phyloP scores from a whole-genome alignment of 305 asterid species.

The Solanum aculeatissimum region DNA sequence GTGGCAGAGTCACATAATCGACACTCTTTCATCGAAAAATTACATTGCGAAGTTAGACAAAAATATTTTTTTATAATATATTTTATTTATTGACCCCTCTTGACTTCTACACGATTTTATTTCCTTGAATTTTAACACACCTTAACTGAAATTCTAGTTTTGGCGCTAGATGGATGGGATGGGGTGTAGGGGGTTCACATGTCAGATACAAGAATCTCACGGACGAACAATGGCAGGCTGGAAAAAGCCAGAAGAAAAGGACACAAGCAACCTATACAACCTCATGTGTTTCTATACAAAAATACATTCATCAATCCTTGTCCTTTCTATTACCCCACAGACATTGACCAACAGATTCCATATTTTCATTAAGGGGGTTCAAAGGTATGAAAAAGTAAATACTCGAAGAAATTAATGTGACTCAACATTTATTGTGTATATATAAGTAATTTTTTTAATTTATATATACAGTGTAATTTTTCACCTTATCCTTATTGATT shows the following conservation, averaged over 20 bases:
- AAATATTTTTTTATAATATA: too few relatives aligned
- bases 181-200: neutral
- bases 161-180: neutral
- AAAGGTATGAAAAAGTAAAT: neutral
- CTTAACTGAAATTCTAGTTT: too few relatives aligned
- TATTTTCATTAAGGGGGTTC: neutral
- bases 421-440: neutral
- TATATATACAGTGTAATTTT: too few relatives aligned
- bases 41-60: too few relatives aligned
- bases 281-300: constrained; percentile 31
- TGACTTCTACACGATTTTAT: too few relatives aligned
- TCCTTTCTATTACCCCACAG: constrained; percentile 23
- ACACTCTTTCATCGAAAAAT: too few relatives aligned
- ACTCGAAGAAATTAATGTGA: neutral
- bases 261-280: constrained; percentile 39
- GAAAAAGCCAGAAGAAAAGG: constrained; percentile 45
- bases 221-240: constrained; percentile 18
- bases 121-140: too few relatives aligned
- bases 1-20: too few relatives aligned
- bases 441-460: too few relatives aligned
- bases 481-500: too few relatives aligned
- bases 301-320: constrained; percentile 33
- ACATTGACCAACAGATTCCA: neutral
- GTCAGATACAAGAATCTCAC: constrained; percentile 30
- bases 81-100: too few relatives aligned